Evolutionary conservation across 257 asterid species (phyloP), one percentile per base, ranked within the genome.

Genomic region (Pogostemon cablin): DNA sequence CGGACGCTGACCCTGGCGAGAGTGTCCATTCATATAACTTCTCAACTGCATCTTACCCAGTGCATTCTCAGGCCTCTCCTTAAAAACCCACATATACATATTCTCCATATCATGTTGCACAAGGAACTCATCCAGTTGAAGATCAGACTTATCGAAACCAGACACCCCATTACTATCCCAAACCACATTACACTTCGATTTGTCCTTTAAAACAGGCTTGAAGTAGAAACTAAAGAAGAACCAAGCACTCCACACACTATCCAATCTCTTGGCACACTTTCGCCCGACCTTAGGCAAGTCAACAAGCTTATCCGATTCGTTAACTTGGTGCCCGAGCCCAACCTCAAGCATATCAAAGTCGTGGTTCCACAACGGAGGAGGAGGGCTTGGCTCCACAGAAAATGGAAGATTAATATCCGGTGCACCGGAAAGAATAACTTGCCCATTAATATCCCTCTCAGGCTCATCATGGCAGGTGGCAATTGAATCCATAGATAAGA

Each of bases 191-290:
- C 86, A 79, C 79, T 84, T 84, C 0, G 81, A 79, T 38, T 81
- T 84, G 4, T 79, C 85, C 47, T 84, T 81, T 37, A 84, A 58
- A n/a, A 84, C 89, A 6, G 86, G 86, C 79, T 79, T 84, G 78
- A 84, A 84, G 49, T 84, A 84, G 82, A 79, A 84, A 46, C 76
- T 77, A 63, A 81, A 84, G 86, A 84, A 84, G 78, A 84, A 80
- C 89, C 89, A 84, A 70, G 89, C 89, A 49, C 89, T 86, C 89
- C 86, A 84, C 62, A 79, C 79, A 61, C 86, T 84, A 50, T 84
- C 89, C 78, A 82, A 67, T 50, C 72, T 75, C 80, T 84, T 84
- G 54, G 85, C 81, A 56, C 78, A 80, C 66, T 81, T 84, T 35
- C 81, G 69, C 46, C 83, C 89, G 1, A 53, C 43, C 53, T 81